Base-by-base conservation (phyloP, 306 rosid genomes). In the Pueraria montana region DNA sequence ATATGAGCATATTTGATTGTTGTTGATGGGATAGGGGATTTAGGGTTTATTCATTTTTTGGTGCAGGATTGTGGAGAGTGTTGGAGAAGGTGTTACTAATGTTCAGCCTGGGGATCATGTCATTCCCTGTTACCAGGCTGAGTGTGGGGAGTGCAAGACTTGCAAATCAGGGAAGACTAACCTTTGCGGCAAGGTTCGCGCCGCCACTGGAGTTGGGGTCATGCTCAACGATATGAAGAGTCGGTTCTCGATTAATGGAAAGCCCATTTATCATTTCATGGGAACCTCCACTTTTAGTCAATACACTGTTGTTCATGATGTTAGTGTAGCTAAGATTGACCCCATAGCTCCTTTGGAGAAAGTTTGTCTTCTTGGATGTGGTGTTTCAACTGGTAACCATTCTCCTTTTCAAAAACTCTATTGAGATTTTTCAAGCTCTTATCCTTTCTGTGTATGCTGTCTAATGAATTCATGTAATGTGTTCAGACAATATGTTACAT, bases 241-340 rank as follows among this genome's bases (percentile, higher is more conserved):
- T 53, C 95, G 97, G 36, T 95, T 93, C 89, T 95, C 97, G 14
- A 4, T 93, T 27, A 91, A 95, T 53, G 97, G 98, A 26, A 95
- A 95, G 63, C 88, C 93, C 30, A 89, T 95, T 30, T 93, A 91
- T 81, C 98, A 95, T 84, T 95, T 95, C 79, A 95, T 95, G 98
- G 98, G 98, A 77, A 95, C 97, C 61, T 95, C 97, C n/a, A 93
- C 97, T 12, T 95, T 95, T 82, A 95, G 97, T 89, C 97, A 95
- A 77, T 95, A 90, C 81, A 95, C 98, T 3, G 98, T 95, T 85
- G 95, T 95, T 64, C 98, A 95, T 78, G 97, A 91, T 90, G 98
- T 95, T 62, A 91, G 98, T 55, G 97, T 95, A 12, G 98, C 97
- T 75, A 95, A 95, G 90, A 91, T 93, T 74, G 90, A 95, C 79